Evolutionary conservation across 2,329 filamentous ascomycete genomes (phyloP).

Genomic region (Ceratocystis papillata): DNA sequence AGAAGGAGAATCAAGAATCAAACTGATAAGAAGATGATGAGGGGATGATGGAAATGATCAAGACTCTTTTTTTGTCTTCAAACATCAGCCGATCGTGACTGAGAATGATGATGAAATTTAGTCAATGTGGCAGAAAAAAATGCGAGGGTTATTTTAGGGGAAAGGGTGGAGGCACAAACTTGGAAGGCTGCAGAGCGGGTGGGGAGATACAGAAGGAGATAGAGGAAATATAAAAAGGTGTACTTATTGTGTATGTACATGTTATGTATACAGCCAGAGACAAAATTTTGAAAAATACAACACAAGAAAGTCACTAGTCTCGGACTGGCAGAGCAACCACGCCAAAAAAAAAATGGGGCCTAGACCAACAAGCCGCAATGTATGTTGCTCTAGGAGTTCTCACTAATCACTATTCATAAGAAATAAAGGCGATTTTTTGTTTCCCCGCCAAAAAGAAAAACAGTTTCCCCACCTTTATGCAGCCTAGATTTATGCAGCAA

Average conservation of each 20-base stretch:
- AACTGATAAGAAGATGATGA: background rate
- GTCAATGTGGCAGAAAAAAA: slow-evolving; percentile 14
- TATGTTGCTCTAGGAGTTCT: background rate
- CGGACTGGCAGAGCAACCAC: slow-evolving; percentile 5
- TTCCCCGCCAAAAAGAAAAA: too few relatives aligned
- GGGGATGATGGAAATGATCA: background rate
- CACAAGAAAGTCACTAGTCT: background rate
- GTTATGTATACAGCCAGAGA: too few relatives aligned
- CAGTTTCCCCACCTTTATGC: too few relatives aligned
- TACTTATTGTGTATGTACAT: too few relatives aligned
- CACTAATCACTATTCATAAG: too few relatives aligned
- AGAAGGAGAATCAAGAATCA: slow-evolving; percentile 13
- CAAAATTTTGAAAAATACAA: background rate
- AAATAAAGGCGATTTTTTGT: too few relatives aligned
- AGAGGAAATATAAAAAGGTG: slow-evolving; percentile 25
- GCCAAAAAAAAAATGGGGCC: background rate
- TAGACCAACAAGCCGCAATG: background rate
- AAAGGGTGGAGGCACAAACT: slow-evolving; percentile 11
- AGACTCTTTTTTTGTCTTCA: background rate
- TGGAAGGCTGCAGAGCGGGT: slow-evolving; percentile 22
- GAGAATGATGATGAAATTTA: slow-evolving; percentile 3
- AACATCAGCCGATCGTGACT: slow-evolving; percentile 4
- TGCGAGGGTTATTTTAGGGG: slow-evolving; percentile 13
- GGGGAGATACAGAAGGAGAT: slow-evolving; percentile 25
- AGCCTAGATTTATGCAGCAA: too few relatives aligned